These are phyloP conservation scores for Mytilinidion resinicola DNA, from an alignment of 495 filamentous ascomycete genomes.

Conservation along the genomic window DNA sequence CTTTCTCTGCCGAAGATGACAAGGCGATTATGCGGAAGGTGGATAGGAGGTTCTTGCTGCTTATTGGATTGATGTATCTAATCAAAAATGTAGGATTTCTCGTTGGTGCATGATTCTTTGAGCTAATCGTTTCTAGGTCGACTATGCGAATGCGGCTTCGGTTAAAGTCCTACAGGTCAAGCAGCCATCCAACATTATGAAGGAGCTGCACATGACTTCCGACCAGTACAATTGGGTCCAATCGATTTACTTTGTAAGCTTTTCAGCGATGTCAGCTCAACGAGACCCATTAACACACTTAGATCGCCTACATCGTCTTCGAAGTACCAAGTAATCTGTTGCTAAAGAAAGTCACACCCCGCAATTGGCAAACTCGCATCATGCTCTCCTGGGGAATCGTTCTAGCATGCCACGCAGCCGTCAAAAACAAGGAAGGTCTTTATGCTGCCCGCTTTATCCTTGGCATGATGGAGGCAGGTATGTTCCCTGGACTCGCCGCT, in stretches of 20 bases:
- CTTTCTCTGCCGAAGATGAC: conserved; percentile 29
- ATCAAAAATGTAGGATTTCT: conserved; percentile 33
- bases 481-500: conserved; percentile 37
- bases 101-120: too few species aligned
- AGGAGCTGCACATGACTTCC: conserved; percentile 33
- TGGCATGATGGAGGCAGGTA: conserved; percentile 38
- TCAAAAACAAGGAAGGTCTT: conserved; percentile 32
- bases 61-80: conserved; percentile 36
- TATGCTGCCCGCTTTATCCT: conserved; percentile 36
- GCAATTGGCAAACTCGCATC: conserved; percentile 36
- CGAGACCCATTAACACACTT: conserved; percentile 6
- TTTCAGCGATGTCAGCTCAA: too few species aligned
- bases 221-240: conserved; percentile 38
- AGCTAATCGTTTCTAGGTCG: too few species aligned
- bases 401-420: conserved; percentile 36
- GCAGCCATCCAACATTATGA: conserved; percentile 17
- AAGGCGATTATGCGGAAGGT: conserved; percentile 33
- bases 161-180: conserved; percentile 39
- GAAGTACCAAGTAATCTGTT: conserved; percentile 21
- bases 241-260: neutral
- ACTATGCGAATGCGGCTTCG: conserved; percentile 28
- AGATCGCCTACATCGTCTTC: conserved; percentile 37
- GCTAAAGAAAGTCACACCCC: conserved; percentile 34
- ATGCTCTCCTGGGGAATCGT: conserved; percentile 38
- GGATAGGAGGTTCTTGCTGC: conserved; percentile 29